Conservation (phyloP, 257 asterid genomes). For the Ocimum tenuiflorum region DNA sequence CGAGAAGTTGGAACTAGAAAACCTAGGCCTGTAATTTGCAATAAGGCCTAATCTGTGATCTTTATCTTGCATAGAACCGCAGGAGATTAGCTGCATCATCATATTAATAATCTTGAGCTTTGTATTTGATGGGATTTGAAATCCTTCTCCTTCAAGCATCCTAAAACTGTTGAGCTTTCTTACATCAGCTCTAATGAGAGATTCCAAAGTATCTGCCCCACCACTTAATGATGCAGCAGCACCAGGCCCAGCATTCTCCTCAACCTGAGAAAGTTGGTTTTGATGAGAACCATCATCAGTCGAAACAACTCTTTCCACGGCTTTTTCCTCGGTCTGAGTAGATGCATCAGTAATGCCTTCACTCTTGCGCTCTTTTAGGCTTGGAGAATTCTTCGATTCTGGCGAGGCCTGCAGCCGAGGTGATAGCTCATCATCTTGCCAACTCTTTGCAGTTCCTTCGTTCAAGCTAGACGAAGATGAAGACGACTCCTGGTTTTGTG, state of each 20-base stretch:
- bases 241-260: constrained; percentile 42
- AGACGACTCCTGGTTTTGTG: constrained; percentile 63
- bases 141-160: constrained; percentile 62
- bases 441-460: constrained; percentile 48
- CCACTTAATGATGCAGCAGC: constrained; percentile 62
- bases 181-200: constrained; percentile 75
- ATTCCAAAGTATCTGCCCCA: constrained; percentile 67
- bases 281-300: constrained; percentile 51
- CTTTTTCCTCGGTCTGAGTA: constrained; percentile 73
- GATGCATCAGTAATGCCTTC: constrained; percentile 77
- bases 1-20: constrained; percentile 58
- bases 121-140: constrained; percentile 38
- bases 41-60: constrained; percentile 64
- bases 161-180: constrained; percentile 66
- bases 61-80: constrained; percentile 79
- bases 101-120: constrained; percentile 72
- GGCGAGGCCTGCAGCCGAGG: constrained; percentile 64
- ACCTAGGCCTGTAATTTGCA: constrained; percentile 69
- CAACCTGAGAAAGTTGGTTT: constrained; percentile 26
- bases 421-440: constrained; percentile 60
- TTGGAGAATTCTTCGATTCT: constrained; percentile 50
- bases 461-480: constrained; percentile 75
- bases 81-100: constrained; percentile 80
- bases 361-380: constrained; percentile 56
- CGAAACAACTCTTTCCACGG: constrained; percentile 45